Evolutionary conservation across 108 stramenopile species (phyloP).

Genomic region (Nannochloropsis gaditana): DNA sequence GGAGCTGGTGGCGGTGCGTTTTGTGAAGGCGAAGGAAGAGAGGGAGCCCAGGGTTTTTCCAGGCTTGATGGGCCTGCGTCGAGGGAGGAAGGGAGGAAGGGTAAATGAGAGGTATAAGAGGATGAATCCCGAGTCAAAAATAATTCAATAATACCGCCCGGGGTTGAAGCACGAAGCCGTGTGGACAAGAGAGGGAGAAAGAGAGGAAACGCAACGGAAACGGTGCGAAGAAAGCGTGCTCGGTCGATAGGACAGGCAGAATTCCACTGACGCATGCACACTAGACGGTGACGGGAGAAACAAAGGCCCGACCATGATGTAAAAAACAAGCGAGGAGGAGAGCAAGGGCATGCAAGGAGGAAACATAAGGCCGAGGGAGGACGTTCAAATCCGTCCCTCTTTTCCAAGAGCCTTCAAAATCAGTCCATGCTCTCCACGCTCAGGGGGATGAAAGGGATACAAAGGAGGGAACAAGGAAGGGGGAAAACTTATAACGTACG

Average conservation of each 20-base stretch:
- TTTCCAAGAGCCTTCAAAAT: not conserved
- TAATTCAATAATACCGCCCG: too few relatives aligned
- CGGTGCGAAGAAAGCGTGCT: too few relatives aligned
- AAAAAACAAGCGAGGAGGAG: not conserved
- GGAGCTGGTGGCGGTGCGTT: not conserved
- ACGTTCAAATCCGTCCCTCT: not conserved
- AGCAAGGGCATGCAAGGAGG: not conserved
- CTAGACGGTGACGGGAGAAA: too few relatives aligned
- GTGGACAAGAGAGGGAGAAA: too few relatives aligned
- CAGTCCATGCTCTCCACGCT: not conserved
- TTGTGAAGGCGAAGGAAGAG: not conserved
- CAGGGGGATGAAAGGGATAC: not conserved
- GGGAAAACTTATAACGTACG: not conserved
- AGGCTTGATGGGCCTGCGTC: not conserved
- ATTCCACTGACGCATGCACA: too few relatives aligned
- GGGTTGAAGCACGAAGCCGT: too few relatives aligned
- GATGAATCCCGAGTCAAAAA: too few relatives aligned
- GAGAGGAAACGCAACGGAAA: too few relatives aligned
- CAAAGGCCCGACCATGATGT: not conserved
- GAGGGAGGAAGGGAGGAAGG: too few relatives aligned
- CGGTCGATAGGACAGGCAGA: too few relatives aligned
- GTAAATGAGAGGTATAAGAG: too few relatives aligned
- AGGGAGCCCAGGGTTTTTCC: not conserved
- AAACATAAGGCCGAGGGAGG: not conserved
- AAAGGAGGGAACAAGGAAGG: not conserved